Percentiles rank a stretch among this genome's conserved stretches.
phyloP scores from a whole-genome alignment of 805 yeast genomes.

The Cyberlindnera meyerae region DNA sequence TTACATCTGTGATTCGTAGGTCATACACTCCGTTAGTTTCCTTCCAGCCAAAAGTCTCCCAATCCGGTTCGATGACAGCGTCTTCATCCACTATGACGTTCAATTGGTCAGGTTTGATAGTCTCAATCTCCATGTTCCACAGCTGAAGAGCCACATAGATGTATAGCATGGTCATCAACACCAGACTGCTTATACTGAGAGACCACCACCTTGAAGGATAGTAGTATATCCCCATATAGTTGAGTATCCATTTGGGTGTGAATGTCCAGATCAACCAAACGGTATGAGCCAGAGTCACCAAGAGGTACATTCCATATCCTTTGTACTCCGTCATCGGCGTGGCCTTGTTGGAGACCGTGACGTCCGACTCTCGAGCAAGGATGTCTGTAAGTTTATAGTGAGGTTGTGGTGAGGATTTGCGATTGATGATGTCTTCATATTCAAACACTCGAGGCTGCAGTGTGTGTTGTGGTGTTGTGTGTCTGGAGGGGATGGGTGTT shows the following conservation, averaged over 20 bases:
- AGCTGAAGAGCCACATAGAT: constrained; percentile 64
- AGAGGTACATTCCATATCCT: constrained; percentile 79
- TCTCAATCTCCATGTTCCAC: constrained; percentile 73
- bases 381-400: constrained; percentile 38
- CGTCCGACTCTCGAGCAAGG: constrained; percentile 62
- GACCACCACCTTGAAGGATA: constrained; percentile 95
- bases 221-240: constrained; percentile 53
- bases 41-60: constrained; percentile 38
- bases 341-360: constrained; percentile 49
- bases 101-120: constrained; percentile 52
- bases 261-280: constrained; percentile 72
- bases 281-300: constrained; percentile 50
- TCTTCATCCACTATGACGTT: constrained; percentile 68
- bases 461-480: background rate
- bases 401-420: constrained; percentile 11
- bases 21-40: constrained; percentile 87
- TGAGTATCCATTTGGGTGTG: constrained; percentile 55
- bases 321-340: constrained; percentile 71
- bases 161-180: constrained; percentile 67
- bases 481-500: constrained; percentile 1
- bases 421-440: constrained; percentile 18
- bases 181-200: constrained; percentile 64
- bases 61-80: constrained; percentile 26
- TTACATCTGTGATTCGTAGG: constrained; percentile 66
- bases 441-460: constrained; percentile 11